Percentiles rank a stretch among this genome's conserved stretches.
phyloP scores from a whole-genome alignment of 805 yeast genomes.

The Wickerhamomyces queroliae region DNA sequence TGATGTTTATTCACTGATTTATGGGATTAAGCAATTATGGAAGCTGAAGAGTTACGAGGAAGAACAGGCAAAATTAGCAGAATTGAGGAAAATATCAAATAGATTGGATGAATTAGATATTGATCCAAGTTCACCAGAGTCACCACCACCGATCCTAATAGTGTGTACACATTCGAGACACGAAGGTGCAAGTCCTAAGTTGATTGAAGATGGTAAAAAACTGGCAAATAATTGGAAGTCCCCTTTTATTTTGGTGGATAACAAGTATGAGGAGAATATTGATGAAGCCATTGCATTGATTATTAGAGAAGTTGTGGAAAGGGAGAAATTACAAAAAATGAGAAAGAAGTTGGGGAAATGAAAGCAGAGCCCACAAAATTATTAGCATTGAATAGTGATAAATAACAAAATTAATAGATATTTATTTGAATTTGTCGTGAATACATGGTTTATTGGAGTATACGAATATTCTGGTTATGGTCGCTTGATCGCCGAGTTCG shows the following conservation, averaged over 20 bases:
- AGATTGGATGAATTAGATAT: slow-evolving; percentile 26
- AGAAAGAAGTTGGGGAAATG: slow-evolving; percentile 5
- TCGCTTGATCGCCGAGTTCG: no score
- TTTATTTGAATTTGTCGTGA: no score
- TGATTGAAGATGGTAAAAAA: slow-evolving; percentile 51
- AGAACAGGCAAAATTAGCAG: slow-evolving; percentile 24
- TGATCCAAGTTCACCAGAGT: slow-evolving; percentile 31
- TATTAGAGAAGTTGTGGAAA: slow-evolving; percentile 55
- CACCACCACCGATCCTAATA: slow-evolving; percentile 62
- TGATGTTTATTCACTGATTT: slow-evolving; percentile 56
- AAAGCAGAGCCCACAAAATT: no score
- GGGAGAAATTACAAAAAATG: slow-evolving; percentile 24
- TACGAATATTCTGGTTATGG: no score
- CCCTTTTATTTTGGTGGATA: slow-evolving; percentile 61
- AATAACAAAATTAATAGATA: no score
- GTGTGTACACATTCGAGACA: slow-evolving; percentile 60
- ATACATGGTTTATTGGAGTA: no score
- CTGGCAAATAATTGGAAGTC: slow-evolving; percentile 59
- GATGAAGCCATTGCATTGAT: slow-evolving; percentile 54
- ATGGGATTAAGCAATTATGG: slow-evolving; percentile 56
- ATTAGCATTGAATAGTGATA: no score
- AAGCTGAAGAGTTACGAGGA: slow-evolving; percentile 28
- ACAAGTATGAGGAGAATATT: slow-evolving; percentile 40
- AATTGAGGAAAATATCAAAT: slow-evolving; percentile 24
- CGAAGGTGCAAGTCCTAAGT: slow-evolving; percentile 51